Percentiles rank a stretch among this genome's conserved stretches.
Evolutionary conservation across 1,139 yeast species (phyloP).

Genomic region (Yamadazyma pseudoaaseri): DNA sequence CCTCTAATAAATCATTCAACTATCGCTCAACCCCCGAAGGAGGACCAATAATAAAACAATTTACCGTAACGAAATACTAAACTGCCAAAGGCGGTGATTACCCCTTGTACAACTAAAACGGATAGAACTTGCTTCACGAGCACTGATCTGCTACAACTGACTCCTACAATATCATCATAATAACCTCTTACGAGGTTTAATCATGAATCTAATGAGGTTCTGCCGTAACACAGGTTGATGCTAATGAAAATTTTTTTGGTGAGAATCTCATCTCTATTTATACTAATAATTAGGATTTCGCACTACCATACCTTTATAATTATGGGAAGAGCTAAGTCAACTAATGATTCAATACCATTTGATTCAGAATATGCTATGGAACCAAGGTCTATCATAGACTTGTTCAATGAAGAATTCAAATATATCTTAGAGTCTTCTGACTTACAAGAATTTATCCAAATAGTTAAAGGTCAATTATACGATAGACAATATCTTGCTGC

Average conservation of each 20-base stretch:
- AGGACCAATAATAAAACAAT: slow-evolving; percentile 40
- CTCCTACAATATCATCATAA: slow-evolving; percentile 30
- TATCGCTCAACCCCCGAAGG: slow-evolving; percentile 57
- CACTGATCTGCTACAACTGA: slow-evolving; percentile 63
- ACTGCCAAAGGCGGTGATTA: slow-evolving; percentile 4
- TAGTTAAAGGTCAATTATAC: slow-evolving; percentile 66
- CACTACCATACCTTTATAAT: too few species aligned
- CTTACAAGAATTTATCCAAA: slow-evolving; percentile 52
- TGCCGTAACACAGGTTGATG: slow-evolving; percentile 55
- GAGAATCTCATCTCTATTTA: slow-evolving; percentile 3
- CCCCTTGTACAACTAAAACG: slow-evolving; percentile 3
- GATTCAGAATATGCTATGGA: slow-evolving; percentile 27
- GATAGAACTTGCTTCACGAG: slow-evolving; percentile 59
- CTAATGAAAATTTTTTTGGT: slow-evolving; percentile 8
- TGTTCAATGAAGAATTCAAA: slow-evolving; percentile 49
- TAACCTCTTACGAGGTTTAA: slow-evolving; percentile 33
- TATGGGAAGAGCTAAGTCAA: too few species aligned
- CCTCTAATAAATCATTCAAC: slow-evolving; percentile 2
- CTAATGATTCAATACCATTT: slow-evolving; percentile 31
- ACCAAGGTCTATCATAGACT: slow-evolving; percentile 42
- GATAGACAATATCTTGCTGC: slow-evolving; percentile 71
- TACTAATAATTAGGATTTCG: slow-evolving; percentile 6
- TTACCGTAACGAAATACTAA: slow-evolving; percentile 26
- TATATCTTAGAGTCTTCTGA: slow-evolving; percentile 45
- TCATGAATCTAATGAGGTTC: slow-evolving; percentile 31